Conservation (phyloP, 164 flowering plant genomes). For the Aristolochia californica region DNA sequence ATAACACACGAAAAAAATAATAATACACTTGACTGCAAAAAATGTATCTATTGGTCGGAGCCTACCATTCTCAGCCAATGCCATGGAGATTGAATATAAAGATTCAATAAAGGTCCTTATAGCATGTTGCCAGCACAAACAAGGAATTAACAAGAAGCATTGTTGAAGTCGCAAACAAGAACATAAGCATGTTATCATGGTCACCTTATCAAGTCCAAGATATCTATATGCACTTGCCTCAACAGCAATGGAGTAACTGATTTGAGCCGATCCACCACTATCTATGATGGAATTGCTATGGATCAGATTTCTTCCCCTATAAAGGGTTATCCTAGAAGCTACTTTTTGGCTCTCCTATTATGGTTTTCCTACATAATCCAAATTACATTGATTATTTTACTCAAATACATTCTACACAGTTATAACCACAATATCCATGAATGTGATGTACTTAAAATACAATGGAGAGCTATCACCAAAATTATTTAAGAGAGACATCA, state of each 20-base stretch:
- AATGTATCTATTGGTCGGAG: constrained; percentile 93
- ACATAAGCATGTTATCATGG: not conserved
- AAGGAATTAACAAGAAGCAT: not conserved
- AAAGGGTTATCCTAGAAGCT: constrained; percentile 92
- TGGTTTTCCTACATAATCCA: constrained; percentile 74
- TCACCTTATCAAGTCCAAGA: constrained; percentile 96
- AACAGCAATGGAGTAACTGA: constrained; percentile 89
- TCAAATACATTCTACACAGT: too few species aligned
- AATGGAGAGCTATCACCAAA: too few species aligned
- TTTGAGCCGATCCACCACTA: constrained; percentile 98
- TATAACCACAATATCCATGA: too few species aligned
- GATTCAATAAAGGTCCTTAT: constrained; percentile 96
- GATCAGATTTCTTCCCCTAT: constrained; percentile 88
- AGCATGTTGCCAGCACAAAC: constrained; percentile 57
- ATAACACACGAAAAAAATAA: not conserved
- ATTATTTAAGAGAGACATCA: too few species aligned
- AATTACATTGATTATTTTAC: too few species aligned
- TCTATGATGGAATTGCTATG: constrained; percentile 89
- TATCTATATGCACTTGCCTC: constrained; percentile 89
- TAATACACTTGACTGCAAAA: constrained; percentile 91
- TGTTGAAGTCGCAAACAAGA: not conserved
- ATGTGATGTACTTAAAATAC: too few species aligned
- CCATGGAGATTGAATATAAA: constrained; percentile 85
- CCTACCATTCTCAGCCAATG: constrained; percentile 96
- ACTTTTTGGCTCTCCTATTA: constrained; percentile 96